Evolutionary conservation across 805 yeast species (phyloP).

Genomic region (Naumovozyma baii): DNA sequence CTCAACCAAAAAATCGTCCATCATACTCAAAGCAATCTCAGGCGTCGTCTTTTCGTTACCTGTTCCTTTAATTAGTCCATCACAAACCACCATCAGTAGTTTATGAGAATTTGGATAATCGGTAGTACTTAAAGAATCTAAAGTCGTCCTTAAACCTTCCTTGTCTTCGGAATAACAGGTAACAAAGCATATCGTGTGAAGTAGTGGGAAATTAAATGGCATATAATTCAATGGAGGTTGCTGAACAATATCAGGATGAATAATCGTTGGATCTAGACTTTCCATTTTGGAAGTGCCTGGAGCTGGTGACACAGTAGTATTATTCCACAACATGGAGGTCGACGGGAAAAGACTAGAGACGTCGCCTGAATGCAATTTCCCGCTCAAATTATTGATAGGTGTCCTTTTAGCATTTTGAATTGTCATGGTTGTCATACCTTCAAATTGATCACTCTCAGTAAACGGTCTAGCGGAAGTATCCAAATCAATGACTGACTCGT

Average conservation of each 20-base stretch:
- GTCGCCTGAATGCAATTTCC: slow-evolving; percentile 5
- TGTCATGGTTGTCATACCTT: slow-evolving; percentile 46
- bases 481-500: slow-evolving; percentile 11
- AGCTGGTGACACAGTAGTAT: slow-evolving; percentile 4
- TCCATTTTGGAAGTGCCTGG: slow-evolving; percentile 22
- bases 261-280: slow-evolving; percentile 47
- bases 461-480: not conserved
- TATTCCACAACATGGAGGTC: slow-evolving; percentile 11
- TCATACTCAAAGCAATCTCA: slow-evolving; percentile 77
- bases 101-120: slow-evolving; percentile 95
- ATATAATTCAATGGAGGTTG: slow-evolving; percentile 87
- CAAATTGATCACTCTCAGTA: slow-evolving; percentile 1
- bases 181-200: slow-evolving; percentile 65
- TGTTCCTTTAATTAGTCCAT: slow-evolving; percentile 89
- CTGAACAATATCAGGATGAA: slow-evolving; percentile 72
- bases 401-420: slow-evolving; percentile 42
- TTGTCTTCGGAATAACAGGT: slow-evolving; percentile 95
- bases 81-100: slow-evolving; percentile 75
- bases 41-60: slow-evolving; percentile 86
- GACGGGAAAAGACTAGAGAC: slow-evolving; percentile 8
- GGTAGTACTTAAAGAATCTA: slow-evolving; percentile 90
- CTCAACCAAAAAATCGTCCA: slow-evolving; percentile 66
- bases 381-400: not conserved
- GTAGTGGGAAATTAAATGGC: slow-evolving; percentile 76
- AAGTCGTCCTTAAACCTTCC: slow-evolving; percentile 72